Base-by-base conservation (phyloP, 1,284 basidiomycete species). In the Leccinum variabile region DNA sequence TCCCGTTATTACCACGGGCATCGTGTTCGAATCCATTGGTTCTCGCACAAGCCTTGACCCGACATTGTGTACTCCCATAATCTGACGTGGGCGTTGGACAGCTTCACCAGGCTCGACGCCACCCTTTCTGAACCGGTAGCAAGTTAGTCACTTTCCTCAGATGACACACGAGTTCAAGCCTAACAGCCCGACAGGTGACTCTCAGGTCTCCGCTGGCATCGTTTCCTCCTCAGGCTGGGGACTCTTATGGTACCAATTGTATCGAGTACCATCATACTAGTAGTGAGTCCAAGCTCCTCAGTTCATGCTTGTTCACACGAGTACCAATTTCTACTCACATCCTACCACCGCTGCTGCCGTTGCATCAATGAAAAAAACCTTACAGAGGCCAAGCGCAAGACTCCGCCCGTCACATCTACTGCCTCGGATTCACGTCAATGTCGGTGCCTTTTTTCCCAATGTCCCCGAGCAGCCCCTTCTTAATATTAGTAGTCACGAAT, bases 1-100 rank as follows among this genome's bases (percentile, higher is more conserved):
- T 37, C 63, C 69, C 72, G 72, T 63, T 57, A 50, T 68, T 64
- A 54, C 68, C 61, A 69, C 61, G 52, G 30, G 59, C 66, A 53
- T 39, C 41, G 52, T 28, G 59, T 46, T 28, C 16, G 14, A 53
- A 30, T 30, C 16, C 8, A 46, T 28, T 46, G 35, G 35, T 37
- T 59, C 54, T 59, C 32, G 30, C 56, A 35, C 56, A 54, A 22
- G 18, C 22, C 46, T 49, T 14, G 22, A 49, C 46, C 37, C 46
- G 22, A 25, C 46, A 49, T 46, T 13, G 44, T 46, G 44, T 46
- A 22, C 22, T 49, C 46, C 46, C 46, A 49, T 49, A 25, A 52
- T 16, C 28, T 52, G 16, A 28, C 16, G 52, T 37, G 37, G 37
- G 37, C 30, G 53, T 33, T n/a, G 46, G 18, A 49, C 22, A 22